Conservation (phyloP, 768 basidiomycete genomes). For the Dioszegia crocea region DNA sequence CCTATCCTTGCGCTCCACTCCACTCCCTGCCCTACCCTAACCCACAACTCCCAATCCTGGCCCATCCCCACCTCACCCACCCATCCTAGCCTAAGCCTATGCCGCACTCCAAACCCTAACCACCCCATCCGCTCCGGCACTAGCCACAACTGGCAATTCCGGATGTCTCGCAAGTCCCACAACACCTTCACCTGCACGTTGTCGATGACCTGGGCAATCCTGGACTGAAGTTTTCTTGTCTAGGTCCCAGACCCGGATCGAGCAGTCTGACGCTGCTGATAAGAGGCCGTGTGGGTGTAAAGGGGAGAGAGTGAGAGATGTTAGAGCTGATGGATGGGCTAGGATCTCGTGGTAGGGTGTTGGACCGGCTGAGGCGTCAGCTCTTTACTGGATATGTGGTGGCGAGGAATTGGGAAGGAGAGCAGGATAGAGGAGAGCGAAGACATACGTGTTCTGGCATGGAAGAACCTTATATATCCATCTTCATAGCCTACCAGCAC, state of each 20-base stretch:
- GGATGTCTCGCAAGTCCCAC: slow-evolving; percentile 81
- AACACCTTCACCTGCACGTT: slow-evolving; percentile 86
- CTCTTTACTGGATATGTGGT: too few species aligned
- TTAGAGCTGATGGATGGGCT: slow-evolving; percentile 87
- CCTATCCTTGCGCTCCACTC: too few species aligned
- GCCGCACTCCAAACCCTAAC: slow-evolving; percentile 64
- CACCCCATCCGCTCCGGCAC: slow-evolving; percentile 92
- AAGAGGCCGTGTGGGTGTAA: slow-evolving; percentile 75
- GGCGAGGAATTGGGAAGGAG: too few species aligned
- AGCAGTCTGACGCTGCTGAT: slow-evolving; percentile 84
- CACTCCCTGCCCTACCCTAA: too few species aligned
- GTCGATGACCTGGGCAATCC: slow-evolving; percentile 77
- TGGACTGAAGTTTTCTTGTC: slow-evolving; percentile 69
- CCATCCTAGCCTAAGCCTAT: not conserved
- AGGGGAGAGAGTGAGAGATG: slow-evolving; percentile 83
- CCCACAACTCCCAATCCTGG: too few species aligned
- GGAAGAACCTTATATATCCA: slow-evolving; percentile 85
- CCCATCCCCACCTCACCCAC: not conserved
- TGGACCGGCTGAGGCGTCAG: slow-evolving; percentile 52
- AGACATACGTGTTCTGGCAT: slow-evolving; percentile 65
- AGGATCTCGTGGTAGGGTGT: slow-evolving; percentile 85
- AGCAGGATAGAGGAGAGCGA: not conserved
- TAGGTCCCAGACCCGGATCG: slow-evolving; percentile 90
- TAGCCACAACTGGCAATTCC: slow-evolving; percentile 78
- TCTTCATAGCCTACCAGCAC: slow-evolving; percentile 91